Evolutionary conservation across 2,329 filamentous ascomycete species (phyloP), one percentile per base, ranked within the genome.

Genomic region (Coniella lustricola): DNA sequence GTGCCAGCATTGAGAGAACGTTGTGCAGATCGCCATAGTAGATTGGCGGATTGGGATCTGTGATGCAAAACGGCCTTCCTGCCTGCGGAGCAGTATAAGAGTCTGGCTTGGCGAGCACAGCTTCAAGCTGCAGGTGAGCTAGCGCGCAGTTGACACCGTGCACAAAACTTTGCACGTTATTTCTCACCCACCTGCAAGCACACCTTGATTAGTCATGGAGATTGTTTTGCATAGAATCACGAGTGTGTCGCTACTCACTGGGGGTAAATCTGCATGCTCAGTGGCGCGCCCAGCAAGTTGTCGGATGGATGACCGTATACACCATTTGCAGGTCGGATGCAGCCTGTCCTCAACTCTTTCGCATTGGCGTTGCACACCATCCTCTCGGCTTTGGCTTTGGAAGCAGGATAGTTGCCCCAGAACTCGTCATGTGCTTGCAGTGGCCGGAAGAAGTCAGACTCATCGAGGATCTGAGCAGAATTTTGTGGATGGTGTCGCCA

Each of bases 221-320:
- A n/a, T n/a, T n/a, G n/a, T n/a, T n/a, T n/a, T n/a, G n/a, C n/a
- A n/a, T n/a, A n/a, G n/a, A 12, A n/a, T 8, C 9, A 4, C 13
- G 9, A 29, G 5, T 3, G 14, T 10, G 20, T 16, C 14, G 2
- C 7, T 7, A 69, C 64, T 70, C 62, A 78, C 62, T 69, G 69
- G 8, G 70, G 69, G 43, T 60, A 58, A 1, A 67, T 59, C 0
- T 60, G 58, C 31, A 59, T 62, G 17, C 60, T 62, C 34, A 76
- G 56, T 39, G 72, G 70, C 1, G 65, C 57, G 1, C 69, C 70
- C 1, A 72, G 65, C 3, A 72, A 65, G 32, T 70, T 71, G 54
- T 76, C 71, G 3, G 65, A 70, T 1, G 70, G 70, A 40, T 74
- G 67, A 3, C 75, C 75, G 50, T 78, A 78, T 12, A 79, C 68